Evolutionary conservation across 2,329 filamentous ascomycete species (phyloP).

Genomic region (Arthrinium puccinioides): DNA sequence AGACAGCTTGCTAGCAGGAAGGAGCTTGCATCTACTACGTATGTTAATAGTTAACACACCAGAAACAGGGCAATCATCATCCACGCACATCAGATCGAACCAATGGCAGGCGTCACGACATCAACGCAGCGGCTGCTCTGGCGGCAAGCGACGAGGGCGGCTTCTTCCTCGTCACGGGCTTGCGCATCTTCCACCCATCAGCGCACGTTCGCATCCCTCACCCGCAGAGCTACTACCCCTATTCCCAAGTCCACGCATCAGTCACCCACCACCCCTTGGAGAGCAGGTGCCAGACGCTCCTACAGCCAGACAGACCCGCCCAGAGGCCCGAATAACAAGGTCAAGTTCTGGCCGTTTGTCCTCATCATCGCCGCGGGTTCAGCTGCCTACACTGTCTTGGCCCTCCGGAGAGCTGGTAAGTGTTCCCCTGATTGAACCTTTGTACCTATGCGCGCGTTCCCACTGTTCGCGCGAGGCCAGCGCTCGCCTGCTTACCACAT

Average conservation of each 20-base stretch:
- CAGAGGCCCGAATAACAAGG: conserved; percentile 21
- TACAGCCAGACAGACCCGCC: conserved; percentile 39
- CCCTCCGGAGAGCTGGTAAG: conserved; percentile 43
- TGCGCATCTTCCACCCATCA: conserved; percentile 2
- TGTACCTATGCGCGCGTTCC: background rate
- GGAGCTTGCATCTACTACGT: too few relatives aligned
- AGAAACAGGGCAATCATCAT: too few relatives aligned
- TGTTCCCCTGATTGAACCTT: background rate
- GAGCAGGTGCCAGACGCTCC: conserved; percentile 10
- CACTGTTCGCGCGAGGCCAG: too few relatives aligned
- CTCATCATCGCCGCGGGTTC: conserved; percentile 39
- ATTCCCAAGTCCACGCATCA: conserved; percentile 3
- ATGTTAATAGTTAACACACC: too few relatives aligned
- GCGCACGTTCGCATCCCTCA: background rate
- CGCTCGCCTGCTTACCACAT: conserved; percentile 4
- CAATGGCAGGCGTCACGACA: conserved; percentile 12
- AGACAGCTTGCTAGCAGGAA: too few relatives aligned
- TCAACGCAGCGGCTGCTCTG: conserved; percentile 15
- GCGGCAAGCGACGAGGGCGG: conserved; percentile 9
- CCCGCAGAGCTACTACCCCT: conserved; percentile 1
- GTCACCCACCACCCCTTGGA: background rate
- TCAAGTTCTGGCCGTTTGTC: conserved; percentile 55
- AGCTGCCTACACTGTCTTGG: conserved; percentile 41
- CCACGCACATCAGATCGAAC: too few relatives aligned
- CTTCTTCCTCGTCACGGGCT: conserved; percentile 9